Base-by-base conservation (phyloP, 164 flowering plant genomes). In the Vitis amurensis region DNA sequence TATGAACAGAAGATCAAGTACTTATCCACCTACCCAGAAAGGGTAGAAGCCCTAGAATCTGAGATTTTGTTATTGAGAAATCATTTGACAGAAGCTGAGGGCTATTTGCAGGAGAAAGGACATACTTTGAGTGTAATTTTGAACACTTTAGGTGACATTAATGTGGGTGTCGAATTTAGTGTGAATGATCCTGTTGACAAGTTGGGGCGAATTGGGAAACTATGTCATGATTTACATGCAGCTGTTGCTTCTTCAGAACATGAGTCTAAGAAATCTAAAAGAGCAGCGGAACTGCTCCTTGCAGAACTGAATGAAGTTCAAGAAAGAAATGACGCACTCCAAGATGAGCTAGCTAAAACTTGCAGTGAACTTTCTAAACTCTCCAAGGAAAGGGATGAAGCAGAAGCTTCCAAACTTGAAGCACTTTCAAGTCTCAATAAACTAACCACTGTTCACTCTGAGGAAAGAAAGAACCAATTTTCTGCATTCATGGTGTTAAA, bases 281-380 rank as follows among this genome's bases (percentile, higher is more conserved):
- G 89, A 81, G 97, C 97, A 53, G 90, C 95, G 53, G 96, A 93
- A 73, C 83, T 96, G 56, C 91, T 96, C 30, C 78, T 88, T 71
- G 87, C 91, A 9, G 99, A 96, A 78, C 72, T 96, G 83, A 91
- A 93, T 84, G 99, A 91, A 74, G 97, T 93, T 70, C 97, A 93
- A 71, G 99, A 96, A 71, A 90, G 97, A 79, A 89, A 86, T 77
- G 98, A 93, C 71, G 66, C 60, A 68, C 89, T 96, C 68, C 97
- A 90, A 60, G 99, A 93, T 51, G 98, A 96, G 71, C 80, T 93
- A 55, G 81, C 79, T 50, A 83, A 82, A 62, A 83, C 78, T 68
- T 64, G 74, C 53, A 64, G 16, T 72, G 83, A 83, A 55, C 73
- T 90, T 68, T 68, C 76, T 27, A 83, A 77, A 62, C 72, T 90